Conservation (phyloP, 345 rosid species). For the Eutrema yunnanense region DNA sequence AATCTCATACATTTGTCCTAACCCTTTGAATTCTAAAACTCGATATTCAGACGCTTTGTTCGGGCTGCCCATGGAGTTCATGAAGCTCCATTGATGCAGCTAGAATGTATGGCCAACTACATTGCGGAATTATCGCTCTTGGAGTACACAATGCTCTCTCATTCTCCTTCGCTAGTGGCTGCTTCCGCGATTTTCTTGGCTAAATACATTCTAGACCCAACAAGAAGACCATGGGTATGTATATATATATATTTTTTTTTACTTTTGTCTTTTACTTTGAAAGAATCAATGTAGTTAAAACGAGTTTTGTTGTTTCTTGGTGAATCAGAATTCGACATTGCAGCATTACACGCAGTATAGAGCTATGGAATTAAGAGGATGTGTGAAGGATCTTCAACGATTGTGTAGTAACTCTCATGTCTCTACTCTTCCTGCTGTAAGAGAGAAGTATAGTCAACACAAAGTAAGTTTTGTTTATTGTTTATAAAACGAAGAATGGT, state of each 20-base stretch:
- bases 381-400: slow-evolving; percentile 72
- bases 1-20: neutral
- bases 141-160: slow-evolving; percentile 74
- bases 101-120: slow-evolving; percentile 87
- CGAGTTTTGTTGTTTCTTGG: neutral
- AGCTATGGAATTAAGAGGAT: slow-evolving; percentile 56
- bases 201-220: slow-evolving; percentile 65
- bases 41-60: slow-evolving; percentile 62
- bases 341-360: slow-evolving; percentile 75
- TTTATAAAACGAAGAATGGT: neutral
- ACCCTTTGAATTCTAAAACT: slow-evolving; percentile 8
- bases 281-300: neutral
- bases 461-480: slow-evolving; percentile 51
- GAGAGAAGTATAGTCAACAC: slow-evolving; percentile 87
- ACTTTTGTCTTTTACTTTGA: neutral
- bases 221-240: slow-evolving; percentile 92
- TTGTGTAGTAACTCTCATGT: slow-evolving; percentile 46
- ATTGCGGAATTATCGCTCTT: slow-evolving; percentile 70
- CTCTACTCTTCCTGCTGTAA: slow-evolving; percentile 72
- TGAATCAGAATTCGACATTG: slow-evolving; percentile 63
- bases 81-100: slow-evolving; percentile 76
- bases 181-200: slow-evolving; percentile 91
- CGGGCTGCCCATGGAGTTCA: slow-evolving; percentile 73
- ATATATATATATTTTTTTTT: neutral
- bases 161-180: slow-evolving; percentile 75